Conservation (phyloP, 805 yeast species). For the Ogataea populi-albae region DNA sequence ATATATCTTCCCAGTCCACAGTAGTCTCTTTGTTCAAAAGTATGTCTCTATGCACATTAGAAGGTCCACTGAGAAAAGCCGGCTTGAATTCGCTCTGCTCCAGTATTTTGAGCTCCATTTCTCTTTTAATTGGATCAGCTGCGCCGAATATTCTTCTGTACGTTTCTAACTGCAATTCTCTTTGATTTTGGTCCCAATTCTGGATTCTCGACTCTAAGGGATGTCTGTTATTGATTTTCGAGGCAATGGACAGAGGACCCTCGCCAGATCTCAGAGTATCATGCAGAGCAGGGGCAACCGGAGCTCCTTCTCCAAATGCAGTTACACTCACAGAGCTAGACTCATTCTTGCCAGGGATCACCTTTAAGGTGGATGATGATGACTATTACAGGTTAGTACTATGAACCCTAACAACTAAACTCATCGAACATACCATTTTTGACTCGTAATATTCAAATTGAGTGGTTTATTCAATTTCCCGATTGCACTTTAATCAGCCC, state of each 20-base stretch:
- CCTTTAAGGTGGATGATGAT: too few relatives aligned
- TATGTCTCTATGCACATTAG: constrained; percentile 57
- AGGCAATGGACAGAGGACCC: constrained; percentile 58
- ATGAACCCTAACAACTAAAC: too few relatives aligned
- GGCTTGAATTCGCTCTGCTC: constrained; percentile 71
- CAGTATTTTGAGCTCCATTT: constrained; percentile 82
- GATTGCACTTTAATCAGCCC: too few relatives aligned
- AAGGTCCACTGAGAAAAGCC: constrained; percentile 52
- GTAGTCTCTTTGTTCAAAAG: constrained; percentile 71
- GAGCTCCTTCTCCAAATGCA: constrained; percentile 53
- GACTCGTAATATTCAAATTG: too few relatives aligned
- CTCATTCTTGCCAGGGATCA: too few relatives aligned
- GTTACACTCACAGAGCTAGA: constrained; percentile 51
- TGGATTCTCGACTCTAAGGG: constrained; percentile 76
- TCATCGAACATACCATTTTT: too few relatives aligned
- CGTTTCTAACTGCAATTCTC: constrained; percentile 66
- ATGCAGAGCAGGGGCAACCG: constrained; percentile 66
- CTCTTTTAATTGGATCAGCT: constrained; percentile 88
- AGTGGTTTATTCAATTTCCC: too few relatives aligned
- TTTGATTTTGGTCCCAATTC: constrained; percentile 79
- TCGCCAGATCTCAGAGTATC: constrained; percentile 64
- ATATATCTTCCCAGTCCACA: constrained; percentile 93
- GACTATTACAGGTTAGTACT: too few relatives aligned
- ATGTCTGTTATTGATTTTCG: constrained; percentile 73
- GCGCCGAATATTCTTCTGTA: constrained; percentile 85